phyloP scores from a whole-genome alignment of 1,284 basidiomycete species.

The Kwoniella shivajii region DNA sequence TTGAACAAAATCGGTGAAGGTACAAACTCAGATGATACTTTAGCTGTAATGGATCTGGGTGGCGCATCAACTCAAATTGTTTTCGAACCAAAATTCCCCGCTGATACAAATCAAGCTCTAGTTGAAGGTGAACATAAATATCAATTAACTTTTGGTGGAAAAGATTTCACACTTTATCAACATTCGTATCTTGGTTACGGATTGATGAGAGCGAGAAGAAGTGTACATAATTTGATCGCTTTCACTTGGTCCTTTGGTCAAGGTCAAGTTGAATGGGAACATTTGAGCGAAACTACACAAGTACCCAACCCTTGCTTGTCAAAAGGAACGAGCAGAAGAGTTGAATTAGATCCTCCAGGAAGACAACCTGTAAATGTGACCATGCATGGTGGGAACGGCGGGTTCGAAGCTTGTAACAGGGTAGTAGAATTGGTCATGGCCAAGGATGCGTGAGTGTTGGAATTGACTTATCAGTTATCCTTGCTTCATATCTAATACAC shows the following conservation, averaged over 20 bases:
- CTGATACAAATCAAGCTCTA: slow-evolving; percentile 59
- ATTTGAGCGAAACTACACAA: slow-evolving; percentile 47
- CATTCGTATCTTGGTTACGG: slow-evolving; percentile 97
- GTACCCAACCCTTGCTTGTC: slow-evolving; percentile 83
- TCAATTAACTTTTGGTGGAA: slow-evolving; percentile 74
- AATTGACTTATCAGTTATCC: not conserved
- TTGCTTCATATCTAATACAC: slow-evolving; percentile 7
- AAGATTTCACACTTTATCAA: slow-evolving; percentile 77
- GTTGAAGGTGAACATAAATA: slow-evolving; percentile 93
- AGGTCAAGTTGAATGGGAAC: slow-evolving; percentile 55
- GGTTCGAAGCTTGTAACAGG: slow-evolving; percentile 81
- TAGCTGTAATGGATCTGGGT: slow-evolving; percentile 93
- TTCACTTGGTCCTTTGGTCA: slow-evolving; percentile 69
- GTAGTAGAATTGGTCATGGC: slow-evolving; percentile 90
- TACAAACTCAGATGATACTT: slow-evolving; percentile 61
- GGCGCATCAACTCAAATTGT: slow-evolving; percentile 98
- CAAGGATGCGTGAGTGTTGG: slow-evolving; percentile 88
- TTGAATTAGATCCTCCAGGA: slow-evolving; percentile 70
- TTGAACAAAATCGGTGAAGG: slow-evolving; percentile 70
- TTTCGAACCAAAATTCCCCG: slow-evolving; percentile 77
- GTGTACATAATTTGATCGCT: slow-evolving; percentile 84
- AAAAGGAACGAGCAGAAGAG: slow-evolving; percentile 64
- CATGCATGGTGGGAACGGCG: slow-evolving; percentile 79
- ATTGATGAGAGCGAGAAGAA: slow-evolving; percentile 82
- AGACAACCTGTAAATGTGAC: slow-evolving; percentile 65